A percentile compares a stretch with the other conserved stretches of the same genome.
Evolutionary conservation across 805 yeast species (phyloP).

Genomic region (Ogataea sp.): DNA sequence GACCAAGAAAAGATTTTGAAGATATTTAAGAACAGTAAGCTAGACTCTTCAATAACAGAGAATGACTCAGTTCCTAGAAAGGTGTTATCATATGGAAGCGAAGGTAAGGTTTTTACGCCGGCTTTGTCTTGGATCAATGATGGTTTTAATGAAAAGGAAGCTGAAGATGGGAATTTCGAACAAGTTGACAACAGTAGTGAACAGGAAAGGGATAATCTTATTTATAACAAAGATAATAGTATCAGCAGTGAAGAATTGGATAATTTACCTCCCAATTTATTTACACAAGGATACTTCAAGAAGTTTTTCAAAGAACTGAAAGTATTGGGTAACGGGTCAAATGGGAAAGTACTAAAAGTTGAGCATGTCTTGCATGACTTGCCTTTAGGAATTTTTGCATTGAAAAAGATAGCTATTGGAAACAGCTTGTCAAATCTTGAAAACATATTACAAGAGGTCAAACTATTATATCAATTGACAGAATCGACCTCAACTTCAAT

Average conservation of each 20-base stretch:
- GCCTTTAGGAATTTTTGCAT: conserved; percentile 71
- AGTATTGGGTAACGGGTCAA: conserved; percentile 72
- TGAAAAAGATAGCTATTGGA: conserved; percentile 81
- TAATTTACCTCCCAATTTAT: conserved; percentile 33
- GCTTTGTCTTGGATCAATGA: background rate
- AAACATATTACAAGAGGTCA: conserved; percentile 70
- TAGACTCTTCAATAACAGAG: too few species aligned
- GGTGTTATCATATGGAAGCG: conserved; percentile 11
- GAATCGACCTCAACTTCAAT: too few species aligned
- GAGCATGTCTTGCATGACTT: conserved; percentile 70
- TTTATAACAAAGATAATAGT: too few species aligned
- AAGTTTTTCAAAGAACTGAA: conserved; percentile 59
- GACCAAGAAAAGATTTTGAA: background rate
- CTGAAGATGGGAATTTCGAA: too few species aligned
- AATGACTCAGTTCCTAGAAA: too few species aligned
- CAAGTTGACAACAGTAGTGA: too few species aligned
- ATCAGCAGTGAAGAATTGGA: background rate
- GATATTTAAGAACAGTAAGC: too few species aligned
- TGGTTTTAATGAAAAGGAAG: background rate
- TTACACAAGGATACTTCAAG: conserved; percentile 75
- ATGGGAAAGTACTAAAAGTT: conserved; percentile 79
- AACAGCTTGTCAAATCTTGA: conserved; percentile 61
- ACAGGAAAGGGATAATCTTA: conserved; percentile 3
- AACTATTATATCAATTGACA: conserved; percentile 51
- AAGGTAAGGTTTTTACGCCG: background rate